These are phyloP conservation scores for Saitozyma podzolica DNA, from an alignment of 768 basidiomycete genomes.

Conservation along the genomic window DNA sequence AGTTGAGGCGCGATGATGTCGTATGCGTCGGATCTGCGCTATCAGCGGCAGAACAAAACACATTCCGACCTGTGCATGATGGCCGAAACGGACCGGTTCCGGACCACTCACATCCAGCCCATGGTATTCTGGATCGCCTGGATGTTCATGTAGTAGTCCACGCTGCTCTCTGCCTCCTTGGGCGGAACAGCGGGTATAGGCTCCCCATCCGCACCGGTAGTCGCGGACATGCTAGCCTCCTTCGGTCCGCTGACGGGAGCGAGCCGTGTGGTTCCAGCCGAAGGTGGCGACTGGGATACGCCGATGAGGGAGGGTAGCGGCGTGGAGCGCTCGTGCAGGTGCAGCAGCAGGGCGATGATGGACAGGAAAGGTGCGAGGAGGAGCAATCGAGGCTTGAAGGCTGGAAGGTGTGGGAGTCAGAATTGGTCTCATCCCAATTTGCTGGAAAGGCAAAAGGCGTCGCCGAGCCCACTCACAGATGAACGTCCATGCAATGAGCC, in stretches of 20 bases:
- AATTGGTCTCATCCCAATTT: neutral
- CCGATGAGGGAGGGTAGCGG: conserved; percentile 38
- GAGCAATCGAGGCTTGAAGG: conserved; percentile 71
- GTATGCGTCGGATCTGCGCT: conserved; percentile 37
- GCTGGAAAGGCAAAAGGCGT: neutral
- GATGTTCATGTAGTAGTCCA: conserved; percentile 81
- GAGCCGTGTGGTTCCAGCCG: conserved; percentile 20
- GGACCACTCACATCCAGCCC: conserved; percentile 68
- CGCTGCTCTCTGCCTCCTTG: conserved; percentile 62
- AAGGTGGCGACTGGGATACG: conserved; percentile 10
- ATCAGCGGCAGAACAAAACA: neutral
- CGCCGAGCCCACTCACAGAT: conserved; percentile 62
- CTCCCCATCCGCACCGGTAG: conserved; percentile 33
- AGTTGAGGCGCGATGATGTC: conserved; percentile 30
- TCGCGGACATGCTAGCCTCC: conserved; percentile 1
- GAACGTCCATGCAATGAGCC: conserved; percentile 75
- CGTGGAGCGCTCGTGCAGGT: conserved; percentile 60
- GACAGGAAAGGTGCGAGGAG: conserved; percentile 68
- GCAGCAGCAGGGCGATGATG: conserved; percentile 67
- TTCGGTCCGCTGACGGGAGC: neutral
- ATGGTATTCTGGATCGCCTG: conserved; percentile 90
- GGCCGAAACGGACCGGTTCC: neutral
- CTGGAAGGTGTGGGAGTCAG: conserved; percentile 54
- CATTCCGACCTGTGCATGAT: neutral
- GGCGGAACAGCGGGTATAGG: conserved; percentile 40